phyloP scores from a whole-genome alignment of 768 basidiomycete species.

The Lactarius sp. region DNA sequence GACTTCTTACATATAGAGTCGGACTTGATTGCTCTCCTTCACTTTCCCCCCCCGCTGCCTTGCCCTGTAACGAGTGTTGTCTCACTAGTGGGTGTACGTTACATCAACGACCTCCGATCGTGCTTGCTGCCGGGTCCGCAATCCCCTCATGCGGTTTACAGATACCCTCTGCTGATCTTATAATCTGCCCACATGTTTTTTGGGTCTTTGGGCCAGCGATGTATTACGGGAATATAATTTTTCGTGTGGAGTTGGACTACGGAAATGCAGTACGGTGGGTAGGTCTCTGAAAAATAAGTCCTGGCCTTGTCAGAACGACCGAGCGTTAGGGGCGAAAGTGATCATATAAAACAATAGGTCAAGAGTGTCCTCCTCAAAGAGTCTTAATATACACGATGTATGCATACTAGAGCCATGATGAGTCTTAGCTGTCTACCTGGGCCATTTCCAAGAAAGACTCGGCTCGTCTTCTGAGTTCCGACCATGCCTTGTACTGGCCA shows the following conservation, averaged over 20 bases:
- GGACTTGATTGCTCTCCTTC: background rate
- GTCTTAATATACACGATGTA: background rate
- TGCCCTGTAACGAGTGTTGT: background rate
- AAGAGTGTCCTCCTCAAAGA: no score
- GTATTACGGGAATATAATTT: constrained; percentile 24
- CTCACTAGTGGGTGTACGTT: constrained; percentile 1
- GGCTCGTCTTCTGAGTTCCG: constrained; percentile 9
- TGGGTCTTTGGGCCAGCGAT: background rate
- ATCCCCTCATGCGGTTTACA: background rate
- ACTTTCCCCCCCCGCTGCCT: background rate
- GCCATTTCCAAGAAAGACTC: background rate
- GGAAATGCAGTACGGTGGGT: background rate
- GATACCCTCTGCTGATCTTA: constrained; percentile 4
- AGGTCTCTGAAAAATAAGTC: background rate
- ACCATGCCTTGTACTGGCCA: background rate
- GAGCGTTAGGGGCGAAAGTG: background rate
- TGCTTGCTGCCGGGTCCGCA: background rate
- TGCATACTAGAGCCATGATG: background rate
- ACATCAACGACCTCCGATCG: background rate
- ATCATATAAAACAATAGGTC: background rate
- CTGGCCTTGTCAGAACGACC: background rate
- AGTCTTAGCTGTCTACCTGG: background rate
- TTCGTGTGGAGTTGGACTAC: background rate
- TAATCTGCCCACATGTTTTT: background rate
- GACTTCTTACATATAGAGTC: background rate